Evolutionary conservation across 2,329 filamentous ascomycete genomes (phyloP), one percentile per base, ranked within the genome.

Genomic region (Magnaporthiopsis poae): DNA sequence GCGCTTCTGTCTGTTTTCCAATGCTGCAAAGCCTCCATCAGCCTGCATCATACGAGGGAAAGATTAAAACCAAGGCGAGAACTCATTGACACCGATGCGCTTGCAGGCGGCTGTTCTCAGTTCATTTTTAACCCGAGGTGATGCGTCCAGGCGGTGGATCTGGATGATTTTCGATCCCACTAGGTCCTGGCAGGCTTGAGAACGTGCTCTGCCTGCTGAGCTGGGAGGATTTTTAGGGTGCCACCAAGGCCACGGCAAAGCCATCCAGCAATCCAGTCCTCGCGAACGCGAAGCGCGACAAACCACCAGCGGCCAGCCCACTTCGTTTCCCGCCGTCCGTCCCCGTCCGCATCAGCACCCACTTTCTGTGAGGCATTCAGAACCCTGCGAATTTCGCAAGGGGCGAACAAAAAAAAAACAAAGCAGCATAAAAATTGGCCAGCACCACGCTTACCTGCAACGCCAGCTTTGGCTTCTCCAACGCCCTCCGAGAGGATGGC

Each of bases 241-340:
- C 65, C 65, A 68, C 64, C 46, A 68, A 36, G 39, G n/a, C 52
- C 29, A 27, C 60, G n/a, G 36, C 39, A 18, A 21, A 31, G n/a
- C 36, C 36, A 63, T 15, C 64, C 33, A 59, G 60, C 68, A 61
- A 56, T 63, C 67, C 62, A 5, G 39, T 52, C 39, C 66, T 67
- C 66, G 66, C 67, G 65, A 66, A 73, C 71, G 71, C 72, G 71
- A 72, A 72, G 70, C 70, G 72, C 72, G 71, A 71, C 69, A 71
- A 52, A 52, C 18, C 39, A 52, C 15, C 39, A 52, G 39, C 39
- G 39, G 39, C 39, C 31, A 31, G 39, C 39, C 39, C 39, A 52
- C 39, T 52, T 52, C 39, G 39, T 52, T 52, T 52, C 39, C 39
- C 39, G 39, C 39, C 39, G 39, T 52, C 39, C 39, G 15, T 52